These are phyloP conservation scores for Ceratobasidium theobromae DNA, from an alignment of 1,284 basidiomycete species.

Conservation along the genomic window DNA sequence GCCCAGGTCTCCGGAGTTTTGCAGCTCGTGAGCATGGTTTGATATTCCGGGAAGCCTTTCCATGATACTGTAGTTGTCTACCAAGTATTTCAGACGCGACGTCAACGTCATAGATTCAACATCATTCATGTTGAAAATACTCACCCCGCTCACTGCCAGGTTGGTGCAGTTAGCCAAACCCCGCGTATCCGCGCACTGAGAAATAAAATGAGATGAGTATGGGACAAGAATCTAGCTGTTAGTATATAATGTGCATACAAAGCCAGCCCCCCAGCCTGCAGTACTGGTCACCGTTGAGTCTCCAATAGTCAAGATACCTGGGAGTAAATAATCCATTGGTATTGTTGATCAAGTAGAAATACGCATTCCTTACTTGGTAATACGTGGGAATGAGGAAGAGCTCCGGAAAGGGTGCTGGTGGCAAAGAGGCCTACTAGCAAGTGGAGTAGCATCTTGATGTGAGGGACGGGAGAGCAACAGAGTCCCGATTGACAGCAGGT, in stretches of 20 bases:
- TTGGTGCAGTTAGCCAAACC: constrained; percentile 25
- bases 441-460: not conserved
- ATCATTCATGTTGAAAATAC: no score
- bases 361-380: constrained; percentile 2
- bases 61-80: constrained; percentile 23
- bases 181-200: constrained; percentile 15
- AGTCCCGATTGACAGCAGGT: not conserved
- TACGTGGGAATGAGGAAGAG: not conserved
- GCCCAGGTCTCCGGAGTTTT: constrained; percentile 18
- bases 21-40: constrained; percentile 31
- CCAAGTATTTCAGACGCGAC: not conserved
- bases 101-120: no score
- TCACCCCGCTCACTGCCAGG: constrained; percentile 18
- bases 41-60: constrained; percentile 10
- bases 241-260: no score
- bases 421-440: not conserved
- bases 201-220: not conserved
- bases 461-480: not conserved
- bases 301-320: constrained; percentile 18
- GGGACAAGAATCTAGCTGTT: not conserved
- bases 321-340: not conserved
- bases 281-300: constrained; percentile 20
- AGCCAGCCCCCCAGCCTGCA: constrained; percentile 28
- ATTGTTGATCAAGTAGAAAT: not conserved
- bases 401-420: not conserved